Percentiles rank a stretch among this genome's conserved stretches.
These are phyloP conservation scores for Elymus sibiricus DNA, from an alignment of 176 grass and related monocot genomes.

Conservation along the genomic window DNA sequence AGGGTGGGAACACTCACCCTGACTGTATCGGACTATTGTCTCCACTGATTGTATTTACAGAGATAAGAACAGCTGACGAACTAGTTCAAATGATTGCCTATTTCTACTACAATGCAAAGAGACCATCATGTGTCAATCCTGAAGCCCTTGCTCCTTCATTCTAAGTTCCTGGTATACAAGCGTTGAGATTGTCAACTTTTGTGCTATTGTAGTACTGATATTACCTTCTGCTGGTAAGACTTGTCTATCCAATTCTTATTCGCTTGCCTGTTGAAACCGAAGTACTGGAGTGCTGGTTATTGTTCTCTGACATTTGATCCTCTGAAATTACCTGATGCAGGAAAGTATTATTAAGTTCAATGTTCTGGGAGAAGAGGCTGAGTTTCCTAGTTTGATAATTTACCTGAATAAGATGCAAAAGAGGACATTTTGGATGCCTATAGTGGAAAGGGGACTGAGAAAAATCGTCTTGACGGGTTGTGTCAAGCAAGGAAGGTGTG, in stretches of 20 bases:
- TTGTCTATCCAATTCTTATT: background rate
- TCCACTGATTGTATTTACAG: slow-evolving; percentile 27
- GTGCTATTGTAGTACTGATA: background rate
- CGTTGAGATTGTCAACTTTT: background rate
- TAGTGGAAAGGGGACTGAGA: background rate
- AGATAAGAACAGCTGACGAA: slow-evolving; percentile 68
- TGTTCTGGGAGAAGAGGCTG: background rate
- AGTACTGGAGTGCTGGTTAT: background rate
- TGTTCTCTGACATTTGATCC: background rate
- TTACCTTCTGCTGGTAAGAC: background rate
- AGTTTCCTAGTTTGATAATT: background rate
- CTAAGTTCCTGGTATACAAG: slow-evolving; percentile 21
- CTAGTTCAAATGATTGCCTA: slow-evolving; percentile 66
- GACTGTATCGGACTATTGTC: background rate
- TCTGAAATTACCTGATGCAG: slow-evolving; percentile 23
- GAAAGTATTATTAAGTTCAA: background rate
- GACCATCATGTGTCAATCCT: slow-evolving; percentile 72
- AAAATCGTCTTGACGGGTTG: background rate
- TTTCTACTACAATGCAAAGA: slow-evolving; percentile 98
- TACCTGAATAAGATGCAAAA: background rate
- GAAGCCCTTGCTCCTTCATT: slow-evolving; percentile 38
- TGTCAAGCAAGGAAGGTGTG: background rate
- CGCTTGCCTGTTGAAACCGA: background rate
- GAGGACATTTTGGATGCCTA: background rate
- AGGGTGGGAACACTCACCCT: background rate